These are phyloP conservation scores for Pseudocercospora macadamiae DNA, from an alignment of 2,329 filamentous ascomycete species.

Conservation along the genomic window DNA sequence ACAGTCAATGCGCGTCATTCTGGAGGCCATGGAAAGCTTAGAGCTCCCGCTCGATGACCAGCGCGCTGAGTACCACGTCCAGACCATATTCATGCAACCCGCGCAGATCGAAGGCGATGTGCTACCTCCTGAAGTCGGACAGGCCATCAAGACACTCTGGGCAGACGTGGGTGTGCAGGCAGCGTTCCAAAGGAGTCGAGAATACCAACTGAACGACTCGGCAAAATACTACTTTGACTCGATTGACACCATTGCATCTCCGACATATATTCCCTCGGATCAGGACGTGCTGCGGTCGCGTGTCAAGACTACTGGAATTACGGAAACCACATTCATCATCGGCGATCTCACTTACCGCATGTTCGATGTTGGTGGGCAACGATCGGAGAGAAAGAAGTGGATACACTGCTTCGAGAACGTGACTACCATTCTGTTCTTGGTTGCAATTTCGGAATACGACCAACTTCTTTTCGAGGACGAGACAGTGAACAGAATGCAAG, in stretches of 20 bases:
- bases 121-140: slow-evolving; percentile 90
- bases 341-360: slow-evolving; percentile 93
- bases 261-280: slow-evolving; percentile 93
- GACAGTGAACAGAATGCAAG: slow-evolving; percentile 75
- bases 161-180: slow-evolving; percentile 90
- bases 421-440: slow-evolving; percentile 92
- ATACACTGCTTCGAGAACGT: slow-evolving; percentile 99
- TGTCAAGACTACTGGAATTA: slow-evolving; percentile 98
- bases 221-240: slow-evolving; percentile 98
- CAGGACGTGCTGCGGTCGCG: slow-evolving; percentile 93
- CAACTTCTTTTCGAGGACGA: slow-evolving; percentile 95
- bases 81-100: slow-evolving; percentile 98
- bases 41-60: slow-evolving; percentile 86
- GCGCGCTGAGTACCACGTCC: slow-evolving; percentile 93
- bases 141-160: slow-evolving; percentile 90
- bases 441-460: slow-evolving; percentile 96
- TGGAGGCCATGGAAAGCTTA: slow-evolving; percentile 70
- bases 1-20: slow-evolving; percentile 70
- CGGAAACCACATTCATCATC: slow-evolving; percentile 94
- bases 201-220: slow-evolving; percentile 96
- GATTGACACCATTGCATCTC: slow-evolving; percentile 84
- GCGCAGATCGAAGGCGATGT: slow-evolving; percentile 95
- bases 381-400: slow-evolving; percentile 98
- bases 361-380: slow-evolving; percentile 96
- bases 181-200: slow-evolving; percentile 92